phyloP scores from a whole-genome alignment of 139 green algal genomes.

The Chlorella sp. region DNA sequence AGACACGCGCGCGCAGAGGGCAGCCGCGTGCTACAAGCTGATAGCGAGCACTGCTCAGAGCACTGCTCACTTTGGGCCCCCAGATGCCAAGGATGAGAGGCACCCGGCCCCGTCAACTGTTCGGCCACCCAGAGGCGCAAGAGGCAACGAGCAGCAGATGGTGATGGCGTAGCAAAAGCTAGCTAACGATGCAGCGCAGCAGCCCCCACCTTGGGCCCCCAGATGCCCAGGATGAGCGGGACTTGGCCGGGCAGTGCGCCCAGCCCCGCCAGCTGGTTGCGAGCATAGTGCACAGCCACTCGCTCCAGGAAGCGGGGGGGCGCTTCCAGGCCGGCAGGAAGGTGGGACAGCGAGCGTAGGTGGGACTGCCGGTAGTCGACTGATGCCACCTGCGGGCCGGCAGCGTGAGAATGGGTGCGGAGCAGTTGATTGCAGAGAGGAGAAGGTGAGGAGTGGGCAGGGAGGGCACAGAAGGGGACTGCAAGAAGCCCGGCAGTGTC shows the following conservation, averaged over 20 bases:
- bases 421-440: no score
- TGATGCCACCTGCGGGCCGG: background rate
- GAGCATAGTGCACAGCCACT: slow-evolving; percentile 28
- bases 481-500: no score
- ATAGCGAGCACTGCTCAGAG: no score
- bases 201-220: slow-evolving; percentile 57
- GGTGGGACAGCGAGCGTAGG: background rate
- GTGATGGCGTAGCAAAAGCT: no score
- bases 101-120: slow-evolving; percentile 1
- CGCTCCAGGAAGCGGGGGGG: slow-evolving; percentile 19
- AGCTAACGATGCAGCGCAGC: no score
- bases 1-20: no score
- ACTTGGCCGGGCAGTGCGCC: slow-evolving; percentile 41
- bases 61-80: slow-evolving; percentile 53
- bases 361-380: background rate
- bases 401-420: no score
- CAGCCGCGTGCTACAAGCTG: no score
- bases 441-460: no score
- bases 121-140: no score
- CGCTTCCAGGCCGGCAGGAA: slow-evolving; percentile 9
- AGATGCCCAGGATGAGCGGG: slow-evolving; percentile 80
- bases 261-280: slow-evolving; percentile 19
- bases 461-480: no score
- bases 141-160: no score
- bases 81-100: slow-evolving; percentile 79